Conservation (phyloP, 1,284 basidiomycete species). For the Ceratobasidium theobromae region DNA sequence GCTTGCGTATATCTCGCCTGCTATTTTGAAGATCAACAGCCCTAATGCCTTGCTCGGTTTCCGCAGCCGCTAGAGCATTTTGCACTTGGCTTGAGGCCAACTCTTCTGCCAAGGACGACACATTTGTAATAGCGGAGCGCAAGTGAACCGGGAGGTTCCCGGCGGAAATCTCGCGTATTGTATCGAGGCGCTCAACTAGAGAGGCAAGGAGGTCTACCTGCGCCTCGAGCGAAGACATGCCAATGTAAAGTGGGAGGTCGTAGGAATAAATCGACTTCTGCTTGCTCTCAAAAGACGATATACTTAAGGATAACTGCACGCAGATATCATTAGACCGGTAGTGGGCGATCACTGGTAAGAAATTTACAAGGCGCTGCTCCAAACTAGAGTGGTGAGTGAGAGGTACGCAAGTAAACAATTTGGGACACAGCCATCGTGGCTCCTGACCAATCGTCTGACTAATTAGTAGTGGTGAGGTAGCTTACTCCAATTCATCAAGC, state of each 20-base stretch:
- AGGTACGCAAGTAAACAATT: too few relatives aligned
- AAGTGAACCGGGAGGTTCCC: slow-evolving; percentile 28
- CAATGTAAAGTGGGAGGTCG: background rate
- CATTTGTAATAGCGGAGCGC: slow-evolving; percentile 12
- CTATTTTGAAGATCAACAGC: slow-evolving; percentile 24
- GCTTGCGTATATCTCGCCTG: slow-evolving; percentile 10
- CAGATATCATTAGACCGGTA: too few relatives aligned
- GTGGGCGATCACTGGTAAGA: too few relatives aligned
- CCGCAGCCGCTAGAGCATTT: slow-evolving; percentile 21
- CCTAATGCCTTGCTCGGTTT: slow-evolving; percentile 4
- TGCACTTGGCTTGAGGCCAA: background rate
- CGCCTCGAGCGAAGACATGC: slow-evolving; percentile 23
- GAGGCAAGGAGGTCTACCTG: slow-evolving; percentile 12
- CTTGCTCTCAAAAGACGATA: too few relatives aligned
- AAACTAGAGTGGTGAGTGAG: too few relatives aligned
- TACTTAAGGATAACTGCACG: too few relatives aligned
- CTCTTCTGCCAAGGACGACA: slow-evolving; percentile 19
- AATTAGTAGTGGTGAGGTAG: too few relatives aligned
- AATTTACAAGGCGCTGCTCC: too few relatives aligned
- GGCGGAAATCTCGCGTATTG: slow-evolving; percentile 15
- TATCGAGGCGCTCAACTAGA: slow-evolving; percentile 18
- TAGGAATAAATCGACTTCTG: too few relatives aligned
- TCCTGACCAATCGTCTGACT: too few relatives aligned
- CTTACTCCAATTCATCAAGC: background rate
- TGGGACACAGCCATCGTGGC: too few relatives aligned